These are phyloP conservation scores for Suillus luteus DNA, from an alignment of 768 basidiomycete species.

Conservation along the genomic window DNA sequence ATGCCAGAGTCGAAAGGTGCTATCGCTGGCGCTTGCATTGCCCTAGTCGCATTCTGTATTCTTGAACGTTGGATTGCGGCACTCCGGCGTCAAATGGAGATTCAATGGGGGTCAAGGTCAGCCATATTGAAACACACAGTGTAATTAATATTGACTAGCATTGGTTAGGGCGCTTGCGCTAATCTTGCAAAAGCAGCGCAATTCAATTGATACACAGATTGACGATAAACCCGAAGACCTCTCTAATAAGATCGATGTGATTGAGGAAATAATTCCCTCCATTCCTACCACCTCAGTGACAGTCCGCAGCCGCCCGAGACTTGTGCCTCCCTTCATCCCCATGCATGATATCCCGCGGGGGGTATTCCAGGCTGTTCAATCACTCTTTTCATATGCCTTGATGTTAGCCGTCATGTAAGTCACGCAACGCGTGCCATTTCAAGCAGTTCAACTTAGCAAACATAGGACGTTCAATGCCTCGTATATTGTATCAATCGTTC, in stretches of 20 bases:
- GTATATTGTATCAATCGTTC: constrained; percentile 71
- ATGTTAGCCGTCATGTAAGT: constrained; percentile 85
- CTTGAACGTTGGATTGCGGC: constrained; percentile 72
- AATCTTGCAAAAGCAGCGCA: constrained; percentile 8
- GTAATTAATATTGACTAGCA: constrained; percentile 1
- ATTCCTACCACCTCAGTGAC: constrained; percentile 3
- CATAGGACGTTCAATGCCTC: constrained; percentile 82
- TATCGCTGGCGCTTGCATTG: constrained; percentile 75
- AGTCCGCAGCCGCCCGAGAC: constrained; percentile 35
- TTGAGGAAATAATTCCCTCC: constrained; percentile 13
- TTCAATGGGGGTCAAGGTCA: constrained; percentile 62
- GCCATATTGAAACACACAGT: constrained; percentile 8
- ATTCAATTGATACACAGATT: not conserved
- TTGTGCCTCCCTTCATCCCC: constrained; percentile 61
- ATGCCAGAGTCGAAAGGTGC: constrained; percentile 67
- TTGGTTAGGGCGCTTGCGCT: constrained; percentile 16
- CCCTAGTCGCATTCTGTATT: constrained; percentile 64
- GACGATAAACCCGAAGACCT: not conserved
- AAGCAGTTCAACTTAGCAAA: constrained; percentile 15
- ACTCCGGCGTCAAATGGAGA: constrained; percentile 51
- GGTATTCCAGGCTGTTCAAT: constrained; percentile 60
- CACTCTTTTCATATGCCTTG: constrained; percentile 62
- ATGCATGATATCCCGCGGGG: constrained; percentile 75
- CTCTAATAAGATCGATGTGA: constrained; percentile 12
- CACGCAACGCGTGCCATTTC: constrained; percentile 1